Conservation (phyloP, 2,329 filamentous ascomycete species). For the Penicillium sp. region DNA sequence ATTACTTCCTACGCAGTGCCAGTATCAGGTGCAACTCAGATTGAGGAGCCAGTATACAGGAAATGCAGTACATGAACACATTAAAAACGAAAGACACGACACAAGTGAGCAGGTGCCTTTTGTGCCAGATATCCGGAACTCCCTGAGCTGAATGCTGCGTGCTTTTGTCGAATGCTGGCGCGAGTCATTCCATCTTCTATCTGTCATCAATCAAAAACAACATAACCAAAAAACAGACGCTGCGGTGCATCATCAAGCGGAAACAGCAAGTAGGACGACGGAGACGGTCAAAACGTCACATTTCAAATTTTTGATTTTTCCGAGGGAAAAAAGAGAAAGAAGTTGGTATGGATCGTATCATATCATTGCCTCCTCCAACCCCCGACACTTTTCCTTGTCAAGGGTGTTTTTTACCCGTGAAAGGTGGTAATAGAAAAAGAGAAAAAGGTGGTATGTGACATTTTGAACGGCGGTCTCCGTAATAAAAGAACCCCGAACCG, state of each 20-base stretch:
- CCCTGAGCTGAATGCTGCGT: slow-evolving; percentile 49
- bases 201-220: slow-evolving; percentile 30
- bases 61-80: slow-evolving; percentile 33
- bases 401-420: slow-evolving; percentile 6
- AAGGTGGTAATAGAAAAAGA: slow-evolving; percentile 9
- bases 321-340: slow-evolving; percentile 9
- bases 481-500: slow-evolving; percentile 9
- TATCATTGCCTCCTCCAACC: slow-evolving; percentile 15
- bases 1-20: background rate
- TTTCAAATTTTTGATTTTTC: slow-evolving; percentile 33
- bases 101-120: slow-evolving; percentile 37
- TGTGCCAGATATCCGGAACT: slow-evolving; percentile 83
- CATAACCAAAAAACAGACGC: slow-evolving; percentile 12
- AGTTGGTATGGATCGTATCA: slow-evolving; percentile 23
- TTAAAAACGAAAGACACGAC: slow-evolving; percentile 35
- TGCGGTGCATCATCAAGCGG: slow-evolving; percentile 20
- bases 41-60: slow-evolving; percentile 32
- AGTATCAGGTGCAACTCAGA: slow-evolving; percentile 16
- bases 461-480: slow-evolving; percentile 25
- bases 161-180: slow-evolving; percentile 53
- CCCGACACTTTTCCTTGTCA: slow-evolving; percentile 2
- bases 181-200: slow-evolving; percentile 51
- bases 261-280: slow-evolving; percentile 15
- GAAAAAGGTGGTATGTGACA: slow-evolving; percentile 28
- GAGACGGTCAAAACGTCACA: slow-evolving; percentile 34